A percentile compares a stretch with the other conserved stretches of the same genome.
Evolutionary conservation across 352 stramenopile genomes (phyloP).

Genomic region (Globisporangium cederbergense): DNA sequence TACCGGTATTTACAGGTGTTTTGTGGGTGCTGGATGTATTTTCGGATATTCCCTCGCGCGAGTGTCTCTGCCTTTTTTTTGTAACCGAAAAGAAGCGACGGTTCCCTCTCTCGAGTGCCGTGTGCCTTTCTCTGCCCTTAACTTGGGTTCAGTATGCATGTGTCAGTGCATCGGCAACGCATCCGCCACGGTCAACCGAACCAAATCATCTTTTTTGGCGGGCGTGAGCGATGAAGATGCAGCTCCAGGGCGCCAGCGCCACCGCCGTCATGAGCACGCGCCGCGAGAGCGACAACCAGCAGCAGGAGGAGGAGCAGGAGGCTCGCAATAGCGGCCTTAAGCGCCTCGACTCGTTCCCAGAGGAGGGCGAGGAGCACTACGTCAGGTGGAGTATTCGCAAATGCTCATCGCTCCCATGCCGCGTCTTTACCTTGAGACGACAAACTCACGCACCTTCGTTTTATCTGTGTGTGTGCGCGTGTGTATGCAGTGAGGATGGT

Average conservation of each 20-base stretch:
- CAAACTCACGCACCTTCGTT: not conserved
- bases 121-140: constrained; percentile 4
- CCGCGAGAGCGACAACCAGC: constrained; percentile 5
- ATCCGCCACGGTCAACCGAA: not conserved
- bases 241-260: not conserved
- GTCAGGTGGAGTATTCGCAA: constrained; percentile 37
- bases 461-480: not conserved
- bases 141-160: constrained; percentile 6
- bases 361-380: constrained; percentile 58
- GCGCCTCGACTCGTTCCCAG: constrained; percentile 30
- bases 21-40: too few relatives aligned
- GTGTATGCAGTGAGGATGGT: constrained; percentile 47
- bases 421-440: not conserved
- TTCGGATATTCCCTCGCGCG: not conserved
- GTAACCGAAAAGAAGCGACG: not conserved
- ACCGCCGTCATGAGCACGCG: not conserved
- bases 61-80: not conserved
- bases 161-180: not conserved
- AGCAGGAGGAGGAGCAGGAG: not conserved
- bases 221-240: constrained; percentile 2
- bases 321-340: constrained; percentile 20
- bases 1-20: too few relatives aligned
- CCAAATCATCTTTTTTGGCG: not conserved
- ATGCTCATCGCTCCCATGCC: not conserved
- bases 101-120: constrained; percentile 5